A percentile compares a stretch with the other conserved stretches of the same genome.
Evolutionary conservation across 164 flowering plant species (phyloP).

Genomic region (Umbellularia californica): DNA sequence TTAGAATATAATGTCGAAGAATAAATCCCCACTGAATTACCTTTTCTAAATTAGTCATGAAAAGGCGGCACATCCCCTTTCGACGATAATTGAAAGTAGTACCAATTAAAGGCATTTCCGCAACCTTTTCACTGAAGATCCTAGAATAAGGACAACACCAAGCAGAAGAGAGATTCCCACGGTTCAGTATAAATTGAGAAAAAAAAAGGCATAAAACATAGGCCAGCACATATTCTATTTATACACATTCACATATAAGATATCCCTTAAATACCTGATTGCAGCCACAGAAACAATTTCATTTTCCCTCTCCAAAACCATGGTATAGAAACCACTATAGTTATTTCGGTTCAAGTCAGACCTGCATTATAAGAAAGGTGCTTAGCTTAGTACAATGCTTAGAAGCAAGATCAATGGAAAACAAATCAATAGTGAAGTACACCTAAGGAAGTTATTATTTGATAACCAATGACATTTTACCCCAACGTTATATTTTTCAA

Average conservation of each 20-base stretch:
- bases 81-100: constrained; percentile 70
- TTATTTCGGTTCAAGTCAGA: background rate
- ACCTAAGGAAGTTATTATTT: too few species aligned
- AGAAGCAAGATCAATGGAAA: too few species aligned
- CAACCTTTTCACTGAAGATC: constrained; percentile 67
- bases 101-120: constrained; percentile 86
- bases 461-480: too few species aligned
- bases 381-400: too few species aligned
- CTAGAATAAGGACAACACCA: constrained; percentile 26
- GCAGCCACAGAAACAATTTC: background rate
- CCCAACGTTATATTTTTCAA: too few species aligned
- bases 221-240: background rate
- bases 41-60: constrained; percentile 66
- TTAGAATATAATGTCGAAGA: background rate
- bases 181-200: too few species aligned
- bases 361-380: background rate
- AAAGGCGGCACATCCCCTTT: constrained; percentile 76
- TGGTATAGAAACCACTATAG: background rate
- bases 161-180: background rate
- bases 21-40: background rate
- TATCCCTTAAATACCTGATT: background rate
- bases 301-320: background rate
- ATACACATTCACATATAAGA: too few species aligned
- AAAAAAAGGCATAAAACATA: too few species aligned
- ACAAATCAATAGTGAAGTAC: too few species aligned